Conservation (phyloP, 306 rosid genomes). For the Cucumis hystrix region DNA sequence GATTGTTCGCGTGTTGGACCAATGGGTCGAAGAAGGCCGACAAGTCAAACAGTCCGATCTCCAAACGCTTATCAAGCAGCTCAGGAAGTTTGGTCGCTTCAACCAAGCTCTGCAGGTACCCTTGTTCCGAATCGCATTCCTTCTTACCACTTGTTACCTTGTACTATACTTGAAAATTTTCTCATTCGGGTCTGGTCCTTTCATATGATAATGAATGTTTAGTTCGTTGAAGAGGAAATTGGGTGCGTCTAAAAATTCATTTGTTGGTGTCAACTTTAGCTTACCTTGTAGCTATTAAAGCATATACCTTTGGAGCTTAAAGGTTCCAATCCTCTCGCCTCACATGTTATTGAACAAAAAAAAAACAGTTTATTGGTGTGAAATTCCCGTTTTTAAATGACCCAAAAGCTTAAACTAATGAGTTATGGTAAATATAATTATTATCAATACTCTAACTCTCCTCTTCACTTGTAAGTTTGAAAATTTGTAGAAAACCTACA, state of each 20-base stretch:
- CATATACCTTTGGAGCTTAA: too few species aligned
- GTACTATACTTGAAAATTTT: background rate
- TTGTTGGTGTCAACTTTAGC: too few species aligned
- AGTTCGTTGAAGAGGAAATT: background rate
- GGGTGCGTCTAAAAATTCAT: background rate
- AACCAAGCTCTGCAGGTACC: slow-evolving; percentile 59
- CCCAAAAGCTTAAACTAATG: background rate
- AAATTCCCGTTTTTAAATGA: background rate
- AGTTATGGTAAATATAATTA: too few species aligned
- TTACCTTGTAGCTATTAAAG: too few species aligned
- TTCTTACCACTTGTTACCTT: background rate
- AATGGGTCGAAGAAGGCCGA: slow-evolving; percentile 47
- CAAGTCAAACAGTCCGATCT: slow-evolving; percentile 17
- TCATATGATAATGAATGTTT: background rate
- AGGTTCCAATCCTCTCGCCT: too few species aligned
- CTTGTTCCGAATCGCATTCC: background rate
- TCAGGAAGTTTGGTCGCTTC: slow-evolving; percentile 33
- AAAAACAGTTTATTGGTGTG: background rate
- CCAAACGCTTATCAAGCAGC: slow-evolving; percentile 18
- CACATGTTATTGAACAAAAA: too few species aligned
- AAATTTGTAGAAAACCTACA: too few species aligned
- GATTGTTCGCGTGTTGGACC: slow-evolving; percentile 31
- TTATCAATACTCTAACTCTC: too few species aligned
- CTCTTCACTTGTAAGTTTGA: too few species aligned
- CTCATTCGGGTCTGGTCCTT: background rate